phyloP scores from a whole-genome alignment of 148 eudicot genomes.

The Chenopodium suecicum region DNA sequence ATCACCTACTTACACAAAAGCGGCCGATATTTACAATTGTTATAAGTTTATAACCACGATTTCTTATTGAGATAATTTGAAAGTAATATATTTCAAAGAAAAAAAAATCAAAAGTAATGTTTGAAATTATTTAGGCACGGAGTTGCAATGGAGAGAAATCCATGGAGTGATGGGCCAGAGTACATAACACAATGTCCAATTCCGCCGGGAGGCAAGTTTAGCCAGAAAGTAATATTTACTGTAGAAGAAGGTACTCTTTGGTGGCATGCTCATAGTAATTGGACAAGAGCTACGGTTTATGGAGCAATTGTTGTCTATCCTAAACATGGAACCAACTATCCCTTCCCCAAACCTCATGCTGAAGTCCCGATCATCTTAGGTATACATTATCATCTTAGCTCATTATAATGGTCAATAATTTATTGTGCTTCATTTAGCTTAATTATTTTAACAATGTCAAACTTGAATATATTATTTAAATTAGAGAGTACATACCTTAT shows the following conservation, averaged over 20 bases:
- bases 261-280: conserved; percentile 61
- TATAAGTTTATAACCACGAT: too few relatives aligned
- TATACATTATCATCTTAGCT: background rate
- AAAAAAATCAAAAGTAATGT: too few relatives aligned
- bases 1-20: too few relatives aligned
- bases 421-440: too few relatives aligned
- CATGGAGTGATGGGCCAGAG: conserved; percentile 56
- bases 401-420: too few relatives aligned
- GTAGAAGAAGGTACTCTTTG: conserved; percentile 50
- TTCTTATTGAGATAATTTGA: too few relatives aligned
- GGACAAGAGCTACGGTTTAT: conserved; percentile 45
- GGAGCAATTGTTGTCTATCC: conserved; percentile 36
- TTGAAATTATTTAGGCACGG: conserved; percentile 41
- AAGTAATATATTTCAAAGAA: too few relatives aligned
- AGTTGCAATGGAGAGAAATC: conserved; percentile 36
- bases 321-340: conserved; percentile 26
- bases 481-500: too few relatives aligned
- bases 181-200: conserved; percentile 51
- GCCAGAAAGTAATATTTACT: conserved; percentile 26
- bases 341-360: conserved; percentile 37
- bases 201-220: conserved; percentile 31
- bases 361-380: conserved; percentile 46
- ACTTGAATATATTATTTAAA: too few relatives aligned
- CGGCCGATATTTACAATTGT: too few relatives aligned
- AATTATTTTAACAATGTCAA: too few relatives aligned